phyloP scores from a whole-genome alignment of 2,329 filamentous ascomycete species.

The Colletotrichum liriopes region DNA sequence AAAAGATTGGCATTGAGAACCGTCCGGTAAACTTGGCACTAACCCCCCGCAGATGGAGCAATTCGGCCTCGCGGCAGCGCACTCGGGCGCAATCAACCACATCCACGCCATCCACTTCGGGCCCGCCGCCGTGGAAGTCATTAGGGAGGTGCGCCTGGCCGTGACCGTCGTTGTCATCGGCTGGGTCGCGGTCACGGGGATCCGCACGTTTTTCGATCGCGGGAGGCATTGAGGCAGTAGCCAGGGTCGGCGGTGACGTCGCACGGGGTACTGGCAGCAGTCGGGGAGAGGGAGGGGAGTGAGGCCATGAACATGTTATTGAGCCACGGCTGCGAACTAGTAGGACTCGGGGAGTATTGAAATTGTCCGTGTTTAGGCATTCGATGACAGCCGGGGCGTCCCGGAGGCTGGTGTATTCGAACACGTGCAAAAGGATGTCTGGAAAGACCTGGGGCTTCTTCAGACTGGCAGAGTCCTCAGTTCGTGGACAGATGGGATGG shows the following conservation, averaged over 20 bases:
- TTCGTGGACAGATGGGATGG: neutral
- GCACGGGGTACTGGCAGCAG: too few species aligned
- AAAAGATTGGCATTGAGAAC: neutral
- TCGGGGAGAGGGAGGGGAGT: too few species aligned
- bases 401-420: too few species aligned
- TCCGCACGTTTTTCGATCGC: slow-evolving; percentile 19
- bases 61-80: slow-evolving; percentile 27
- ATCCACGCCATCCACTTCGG: slow-evolving; percentile 35
- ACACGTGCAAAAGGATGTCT: neutral
- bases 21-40: neutral
- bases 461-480: neutral
- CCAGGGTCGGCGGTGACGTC: neutral
- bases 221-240: neutral
- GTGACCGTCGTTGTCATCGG: slow-evolving; percentile 36
- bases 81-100: slow-evolving; percentile 41
- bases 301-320: too few species aligned
- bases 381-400: too few species aligned
- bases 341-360: too few species aligned
- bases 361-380: too few species aligned
- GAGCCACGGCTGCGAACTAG: too few species aligned
- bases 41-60: slow-evolving; percentile 25
- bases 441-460: neutral
- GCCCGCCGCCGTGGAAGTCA: slow-evolving; percentile 22
- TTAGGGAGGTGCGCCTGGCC: slow-evolving; percentile 28
- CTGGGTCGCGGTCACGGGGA: slow-evolving; percentile 37